Base-by-base conservation (phyloP, 768 basidiomycete genomes). In the Leccinum pellstonianum region DNA sequence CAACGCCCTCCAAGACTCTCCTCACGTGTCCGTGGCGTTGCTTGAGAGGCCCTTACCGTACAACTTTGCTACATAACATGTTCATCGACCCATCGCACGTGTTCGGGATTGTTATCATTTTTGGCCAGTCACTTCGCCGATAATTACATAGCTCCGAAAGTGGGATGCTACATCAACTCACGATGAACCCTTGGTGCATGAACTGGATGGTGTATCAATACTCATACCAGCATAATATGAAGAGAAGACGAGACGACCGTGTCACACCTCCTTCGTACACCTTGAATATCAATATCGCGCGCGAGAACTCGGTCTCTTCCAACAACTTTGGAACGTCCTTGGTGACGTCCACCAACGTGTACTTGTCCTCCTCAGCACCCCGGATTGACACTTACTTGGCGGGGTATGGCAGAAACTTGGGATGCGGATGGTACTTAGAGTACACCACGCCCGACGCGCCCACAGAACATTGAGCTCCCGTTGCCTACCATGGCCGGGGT, bases 241-340 rank as follows among this genome's bases (percentile, higher is more conserved):
- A 31, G 47, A 29, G 19, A 52, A 47, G 41, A 57, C 10, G 38
- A 65, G 57, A 47, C 7, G 33, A 77, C 79, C 63, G 19, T 71
- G 90, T 90, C 62, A 95, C 86, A 4, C 86, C 93, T 12, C 93
- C 94, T 74, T 95, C 93, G 66, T 95, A 96, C 9, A 91, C 76
- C 72, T 95, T 93, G 64, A 29, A 29, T 2, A n/a, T n/a, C n/a
- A n/a, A n/a, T n/a, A 93, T 75, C 0, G 91, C 91, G 25, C 93
- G 78, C 21, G 90, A 92, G 46, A 87, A 72, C 72, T 95, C 94
- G 25, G 93, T 77, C 69, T 95, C 91, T 74, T 96, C 93, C 9
- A 96, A 67, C 31, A 91, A 78, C 60, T 59, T 73, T 2, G 71
- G 66, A 1, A 38, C 68, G 1, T 74, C 23, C 23, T 23, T 23